Conservation (phyloP, 2,329 filamentous ascomycete genomes). For the Neurospora sp. region DNA sequence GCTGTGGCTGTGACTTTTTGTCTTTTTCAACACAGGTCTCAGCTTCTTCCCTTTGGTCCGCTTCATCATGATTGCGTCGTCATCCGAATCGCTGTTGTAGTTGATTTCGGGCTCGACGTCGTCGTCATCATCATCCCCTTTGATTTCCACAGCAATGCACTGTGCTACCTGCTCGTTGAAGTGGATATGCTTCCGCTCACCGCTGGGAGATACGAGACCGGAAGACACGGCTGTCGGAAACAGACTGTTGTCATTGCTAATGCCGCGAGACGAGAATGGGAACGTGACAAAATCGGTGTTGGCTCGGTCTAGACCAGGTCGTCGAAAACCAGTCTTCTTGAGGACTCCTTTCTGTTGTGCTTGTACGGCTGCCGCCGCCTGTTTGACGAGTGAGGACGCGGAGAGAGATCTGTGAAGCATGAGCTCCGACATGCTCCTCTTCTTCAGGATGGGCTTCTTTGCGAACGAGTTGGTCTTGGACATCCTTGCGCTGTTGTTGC, state of each 20-base stretch:
- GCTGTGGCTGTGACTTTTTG: constrained; percentile 28
- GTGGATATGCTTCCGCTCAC: constrained; percentile 77
- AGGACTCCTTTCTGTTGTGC: constrained; percentile 59
- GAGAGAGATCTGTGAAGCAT: constrained; percentile 88
- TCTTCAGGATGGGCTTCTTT: constrained; percentile 92
- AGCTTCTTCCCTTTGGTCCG: constrained; percentile 47
- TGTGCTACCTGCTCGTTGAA: constrained; percentile 96
- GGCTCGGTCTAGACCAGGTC: constrained; percentile 50
- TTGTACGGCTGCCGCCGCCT: constrained; percentile 77
- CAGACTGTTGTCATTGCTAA: constrained; percentile 55
- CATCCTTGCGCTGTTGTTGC: constrained; percentile 29
- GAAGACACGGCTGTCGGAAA: constrained; percentile 62
- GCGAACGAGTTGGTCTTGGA: constrained; percentile 55
- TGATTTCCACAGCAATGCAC: constrained; percentile 85
- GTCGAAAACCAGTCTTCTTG: constrained; percentile 31
- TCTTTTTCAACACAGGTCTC: constrained; percentile 39
- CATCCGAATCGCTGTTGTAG: constrained; percentile 59
- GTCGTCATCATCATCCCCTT: constrained; percentile 67
- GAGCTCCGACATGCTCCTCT: constrained; percentile 89
- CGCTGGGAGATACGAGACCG: constrained; percentile 51
- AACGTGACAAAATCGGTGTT: constrained; percentile 61
- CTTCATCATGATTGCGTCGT: constrained; percentile 77
- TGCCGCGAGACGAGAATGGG: constrained; percentile 50
- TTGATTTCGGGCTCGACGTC: constrained; percentile 35
- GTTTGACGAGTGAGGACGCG: constrained; percentile 78